phyloP scores from a whole-genome alignment of 1,139 yeast genomes.

The Suhomyces wounanorum region DNA sequence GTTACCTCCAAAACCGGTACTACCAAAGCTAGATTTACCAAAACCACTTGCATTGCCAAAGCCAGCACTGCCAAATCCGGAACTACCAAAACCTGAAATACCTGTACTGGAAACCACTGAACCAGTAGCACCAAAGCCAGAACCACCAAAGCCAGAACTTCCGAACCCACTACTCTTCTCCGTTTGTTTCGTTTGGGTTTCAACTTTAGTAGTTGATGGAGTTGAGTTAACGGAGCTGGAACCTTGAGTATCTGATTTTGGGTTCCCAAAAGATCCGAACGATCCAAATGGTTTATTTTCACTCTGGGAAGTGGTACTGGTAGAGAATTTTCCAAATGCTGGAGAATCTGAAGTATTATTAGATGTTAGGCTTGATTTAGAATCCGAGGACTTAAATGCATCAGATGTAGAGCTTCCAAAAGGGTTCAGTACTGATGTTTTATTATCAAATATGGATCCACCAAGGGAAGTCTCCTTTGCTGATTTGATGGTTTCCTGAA shows the following conservation, averaged over 20 bases:
- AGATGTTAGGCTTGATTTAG: neutral
- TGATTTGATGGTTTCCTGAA: neutral
- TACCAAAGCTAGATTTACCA: slow-evolving; percentile 9
- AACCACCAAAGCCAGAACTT: neutral
- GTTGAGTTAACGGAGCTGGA: neutral
- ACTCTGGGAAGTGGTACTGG: neutral
- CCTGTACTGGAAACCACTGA: slow-evolving; percentile 16
- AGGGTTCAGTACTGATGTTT: slow-evolving; percentile 3
- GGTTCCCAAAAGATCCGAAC: neutral
- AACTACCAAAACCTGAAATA: slow-evolving; percentile 14
- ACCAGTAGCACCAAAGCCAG: slow-evolving; percentile 5
- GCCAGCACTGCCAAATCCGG: neutral
- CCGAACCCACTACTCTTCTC: slow-evolving; percentile 12
- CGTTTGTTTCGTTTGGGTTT: neutral
- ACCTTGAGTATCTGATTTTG: neutral
- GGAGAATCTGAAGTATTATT: neutral
- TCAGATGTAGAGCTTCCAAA: slow-evolving; percentile 9
- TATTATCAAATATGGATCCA: neutral
- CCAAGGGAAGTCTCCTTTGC: neutral
- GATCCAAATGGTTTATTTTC: neutral
- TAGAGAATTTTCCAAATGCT: neutral
- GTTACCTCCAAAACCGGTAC: slow-evolving; percentile 17
- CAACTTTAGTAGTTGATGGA: neutral
- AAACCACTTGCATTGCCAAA: neutral
- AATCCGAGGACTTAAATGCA: slow-evolving; percentile 5